These are phyloP conservation scores for Phytopythium mirpurense DNA, from an alignment of 352 stramenopile species.

Conservation along the genomic window DNA sequence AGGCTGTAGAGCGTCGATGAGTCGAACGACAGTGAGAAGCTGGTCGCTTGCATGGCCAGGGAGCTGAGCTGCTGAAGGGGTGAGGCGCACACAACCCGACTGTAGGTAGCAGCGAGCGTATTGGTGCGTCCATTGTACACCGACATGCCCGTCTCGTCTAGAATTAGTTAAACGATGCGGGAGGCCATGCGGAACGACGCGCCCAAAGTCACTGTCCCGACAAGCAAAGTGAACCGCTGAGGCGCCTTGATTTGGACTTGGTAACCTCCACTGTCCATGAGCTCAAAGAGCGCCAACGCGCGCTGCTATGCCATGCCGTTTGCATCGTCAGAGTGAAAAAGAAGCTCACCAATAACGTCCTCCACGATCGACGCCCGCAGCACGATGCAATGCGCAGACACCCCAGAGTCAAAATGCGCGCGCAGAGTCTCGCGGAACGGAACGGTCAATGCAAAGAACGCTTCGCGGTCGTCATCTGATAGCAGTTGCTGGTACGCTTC, in stretches of 20 bases:
- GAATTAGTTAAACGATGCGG: conserved; percentile 4
- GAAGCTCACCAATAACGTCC: background rate
- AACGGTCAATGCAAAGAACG: background rate
- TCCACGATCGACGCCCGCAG: background rate
- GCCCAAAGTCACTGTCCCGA: background rate
- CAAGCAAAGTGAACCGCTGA: background rate
- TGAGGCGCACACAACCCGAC: background rate
- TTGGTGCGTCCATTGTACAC: conserved; percentile 3
- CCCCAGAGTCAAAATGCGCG: background rate
- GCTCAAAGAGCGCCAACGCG: background rate
- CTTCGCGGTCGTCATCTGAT: background rate
- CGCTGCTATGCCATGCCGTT: background rate
- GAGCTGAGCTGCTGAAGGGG: background rate
- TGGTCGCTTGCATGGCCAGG: background rate
- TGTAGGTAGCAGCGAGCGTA: background rate
- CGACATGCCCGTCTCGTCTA: conserved; percentile 4
- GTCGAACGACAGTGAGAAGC: conserved; percentile 4
- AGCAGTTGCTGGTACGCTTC: background rate
- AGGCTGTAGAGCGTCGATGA: conserved; percentile 3
- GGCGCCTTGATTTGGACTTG: background rate
- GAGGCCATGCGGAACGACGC: background rate
- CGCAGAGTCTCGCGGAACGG: background rate
- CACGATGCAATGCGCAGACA: background rate
- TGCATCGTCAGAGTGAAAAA: background rate
- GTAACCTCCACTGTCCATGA: background rate